Base-by-base conservation (phyloP, 148 eudicot genomes). In the Salicornia ramosissima region DNA sequence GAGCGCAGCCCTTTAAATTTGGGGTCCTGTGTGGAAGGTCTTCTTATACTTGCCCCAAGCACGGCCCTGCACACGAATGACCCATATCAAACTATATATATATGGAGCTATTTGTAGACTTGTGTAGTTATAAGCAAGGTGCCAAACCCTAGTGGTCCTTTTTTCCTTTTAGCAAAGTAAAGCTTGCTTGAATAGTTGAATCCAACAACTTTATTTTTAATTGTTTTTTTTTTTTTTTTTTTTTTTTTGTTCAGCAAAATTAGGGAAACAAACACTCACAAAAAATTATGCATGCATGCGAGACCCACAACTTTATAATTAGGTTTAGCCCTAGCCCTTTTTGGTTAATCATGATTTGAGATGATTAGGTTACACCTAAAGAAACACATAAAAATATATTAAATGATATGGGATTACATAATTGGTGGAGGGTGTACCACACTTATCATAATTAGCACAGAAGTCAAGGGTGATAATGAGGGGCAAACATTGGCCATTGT, bases 301-400 rank as follows among this genome's bases (percentile, higher is more conserved):
- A 42, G 68, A 65, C 31, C 54, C 54, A 65, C 54, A 66, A 46
- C 21, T 16, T 19, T 40, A 49, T 47, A 66, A 66, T 66, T 49
- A 66, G 69, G 15, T 47, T 29, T 9, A 5, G 9, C n/a, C n/a
- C 8, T 3, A 8, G 18, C 57, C 36, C n/a, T 28, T 61, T 65
- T 26, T 29, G 26, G 13, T 29, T 65, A 65, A 43, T 65, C 33
- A 64, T 64, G 24, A 49, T 65, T 6, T 18, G n/a, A n/a, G n/a
- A n/a, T n/a, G n/a, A n/a, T n/a, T n/a, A 4, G 36, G 64, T 60
- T 65, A 30, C 69, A 43, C 68, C 51, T 58, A 43, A 6, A 43
- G 30, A 43, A 50, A 24, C 68, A 43, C 68, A 65, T 1, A 25
- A 5, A 36, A 24, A 16, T 24, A 16, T 24, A 36, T 11, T 14